Conservation (phyloP, 2,329 filamentous ascomycete species). For the Septoria linicola region DNA sequence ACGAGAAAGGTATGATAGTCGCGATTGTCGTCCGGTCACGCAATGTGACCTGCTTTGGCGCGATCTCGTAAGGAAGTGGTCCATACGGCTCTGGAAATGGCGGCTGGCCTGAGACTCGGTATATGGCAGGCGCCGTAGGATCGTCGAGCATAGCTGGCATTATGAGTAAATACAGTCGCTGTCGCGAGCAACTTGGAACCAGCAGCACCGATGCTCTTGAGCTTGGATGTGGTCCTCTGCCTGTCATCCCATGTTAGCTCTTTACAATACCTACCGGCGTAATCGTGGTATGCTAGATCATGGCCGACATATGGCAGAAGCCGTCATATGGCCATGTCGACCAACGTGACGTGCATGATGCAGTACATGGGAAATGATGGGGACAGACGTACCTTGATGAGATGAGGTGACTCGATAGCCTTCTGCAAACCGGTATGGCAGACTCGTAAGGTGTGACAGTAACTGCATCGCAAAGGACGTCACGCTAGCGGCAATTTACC, state of each 20-base stretch:
- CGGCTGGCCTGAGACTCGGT: conserved; percentile 64
- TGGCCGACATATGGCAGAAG: neutral
- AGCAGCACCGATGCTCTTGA: neutral
- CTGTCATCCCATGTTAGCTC: too few species aligned
- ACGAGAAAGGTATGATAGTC: conserved; percentile 78
- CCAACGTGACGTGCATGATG: neutral
- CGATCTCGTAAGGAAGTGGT: conserved; percentile 66
- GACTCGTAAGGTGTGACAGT: conserved; percentile 2
- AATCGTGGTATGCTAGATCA: neutral
- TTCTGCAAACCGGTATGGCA: conserved; percentile 6
- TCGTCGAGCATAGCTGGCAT: conserved; percentile 82
- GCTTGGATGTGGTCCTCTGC: too few species aligned
- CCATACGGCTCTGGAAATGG: conserved; percentile 65
- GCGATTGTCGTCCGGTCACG: conserved; percentile 81
- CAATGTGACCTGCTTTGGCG: conserved; percentile 74
- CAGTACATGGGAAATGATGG: neutral
- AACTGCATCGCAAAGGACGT: conserved; percentile 3
- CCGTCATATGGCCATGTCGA: neutral
- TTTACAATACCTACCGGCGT: too few species aligned
- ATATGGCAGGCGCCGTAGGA: conserved; percentile 67
- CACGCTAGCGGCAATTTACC: too few species aligned
- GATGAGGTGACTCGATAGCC: conserved; percentile 1
- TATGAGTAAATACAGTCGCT: conserved; percentile 10
- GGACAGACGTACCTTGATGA: conserved; percentile 8
- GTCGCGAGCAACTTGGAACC: neutral